Evolutionary conservation across 371 early-diverging fungal genomes (phyloP).

Genomic region (Apophysomyces ossiformis): DNA sequence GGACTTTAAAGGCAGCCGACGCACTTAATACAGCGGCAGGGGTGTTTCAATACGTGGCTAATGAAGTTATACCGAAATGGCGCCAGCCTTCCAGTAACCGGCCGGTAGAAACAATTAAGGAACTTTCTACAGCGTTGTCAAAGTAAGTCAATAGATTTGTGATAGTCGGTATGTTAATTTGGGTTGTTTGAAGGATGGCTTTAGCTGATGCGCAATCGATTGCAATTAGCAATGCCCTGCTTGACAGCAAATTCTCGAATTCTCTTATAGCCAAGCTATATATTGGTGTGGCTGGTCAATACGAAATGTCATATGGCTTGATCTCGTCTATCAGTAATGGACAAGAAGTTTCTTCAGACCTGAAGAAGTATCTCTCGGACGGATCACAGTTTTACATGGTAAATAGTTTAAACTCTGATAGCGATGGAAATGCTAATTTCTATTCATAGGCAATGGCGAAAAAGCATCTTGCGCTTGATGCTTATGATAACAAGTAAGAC

Average conservation of each 20-base stretch:
- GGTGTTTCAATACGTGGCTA: slow-evolving; percentile 59
- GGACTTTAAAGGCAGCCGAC: slow-evolving; percentile 52
- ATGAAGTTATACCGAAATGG: slow-evolving; percentile 60
- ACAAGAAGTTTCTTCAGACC: slow-evolving; percentile 60
- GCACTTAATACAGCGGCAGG: slow-evolving; percentile 62
- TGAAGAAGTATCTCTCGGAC: slow-evolving; percentile 61
- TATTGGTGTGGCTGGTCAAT: slow-evolving; percentile 65
- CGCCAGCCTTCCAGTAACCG: slow-evolving; percentile 32
- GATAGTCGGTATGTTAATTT: neutral
- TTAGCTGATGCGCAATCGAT: slow-evolving; percentile 56
- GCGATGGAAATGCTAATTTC: neutral
- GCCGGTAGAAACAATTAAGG: slow-evolving; percentile 52
- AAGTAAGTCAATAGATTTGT: slow-evolving; percentile 37
- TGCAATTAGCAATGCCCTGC: slow-evolving; percentile 52
- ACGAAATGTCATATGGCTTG: slow-evolving; percentile 66
- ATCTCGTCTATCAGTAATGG: slow-evolving; percentile 59
- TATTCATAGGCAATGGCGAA: slow-evolving; percentile 57
- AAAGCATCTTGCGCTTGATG: slow-evolving; percentile 64
- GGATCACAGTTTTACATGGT: slow-evolving; percentile 59
- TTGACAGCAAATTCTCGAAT: slow-evolving; percentile 50
- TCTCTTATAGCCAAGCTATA: slow-evolving; percentile 64
- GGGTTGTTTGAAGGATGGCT: slow-evolving; percentile 41
- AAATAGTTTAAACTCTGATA: neutral
- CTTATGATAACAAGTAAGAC: slow-evolving; percentile 66
- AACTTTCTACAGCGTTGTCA: slow-evolving; percentile 52